Conservation (phyloP, 495 filamentous ascomycete genomes). For the Aspergillus saccharolyticus region DNA sequence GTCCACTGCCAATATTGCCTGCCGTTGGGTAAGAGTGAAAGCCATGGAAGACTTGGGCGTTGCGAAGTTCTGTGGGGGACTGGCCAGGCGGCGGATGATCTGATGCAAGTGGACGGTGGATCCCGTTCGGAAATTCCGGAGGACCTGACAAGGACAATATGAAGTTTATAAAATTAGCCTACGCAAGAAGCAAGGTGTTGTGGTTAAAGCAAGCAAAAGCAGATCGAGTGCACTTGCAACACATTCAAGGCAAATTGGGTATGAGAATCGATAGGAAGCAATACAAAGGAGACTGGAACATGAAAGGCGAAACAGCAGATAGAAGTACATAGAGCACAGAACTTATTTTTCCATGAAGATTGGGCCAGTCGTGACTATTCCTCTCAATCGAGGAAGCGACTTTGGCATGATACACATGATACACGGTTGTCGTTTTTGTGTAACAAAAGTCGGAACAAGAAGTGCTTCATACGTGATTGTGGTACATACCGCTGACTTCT, state of each 20-base stretch:
- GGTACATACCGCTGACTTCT: slow-evolving; percentile 93
- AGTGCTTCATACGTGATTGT: slow-evolving; percentile 55
- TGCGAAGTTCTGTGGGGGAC: slow-evolving; percentile 55
- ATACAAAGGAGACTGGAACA: too few relatives aligned
- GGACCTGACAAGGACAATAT: slow-evolving; percentile 29
- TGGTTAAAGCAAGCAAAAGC: slow-evolving; percentile 14
- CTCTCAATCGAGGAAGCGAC: not conserved
- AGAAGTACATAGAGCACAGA: slow-evolving; percentile 22
- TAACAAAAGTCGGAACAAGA: slow-evolving; percentile 18
- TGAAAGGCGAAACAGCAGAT: slow-evolving; percentile 13
- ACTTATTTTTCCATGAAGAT: slow-evolving; percentile 6
- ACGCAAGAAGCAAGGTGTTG: slow-evolving; percentile 31
- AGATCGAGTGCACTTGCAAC: slow-evolving; percentile 20
- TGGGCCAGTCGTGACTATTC: not conserved
- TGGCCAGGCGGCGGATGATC: slow-evolving; percentile 20
- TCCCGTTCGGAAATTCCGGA: slow-evolving; percentile 31
- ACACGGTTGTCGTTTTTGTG: slow-evolving; percentile 6
- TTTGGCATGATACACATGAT: not conserved
- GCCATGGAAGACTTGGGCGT: slow-evolving; percentile 71
- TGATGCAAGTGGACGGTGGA: slow-evolving; percentile 27
- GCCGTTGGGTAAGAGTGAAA: slow-evolving; percentile 61
- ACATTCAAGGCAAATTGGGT: slow-evolving; percentile 27
- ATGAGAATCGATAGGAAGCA: slow-evolving; percentile 18
- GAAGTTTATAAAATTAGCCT: slow-evolving; percentile 37
- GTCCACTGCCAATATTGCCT: slow-evolving; percentile 30